phyloP scores from a whole-genome alignment of 176 grass and related monocot species.

The Lolium multiflorum region DNA sequence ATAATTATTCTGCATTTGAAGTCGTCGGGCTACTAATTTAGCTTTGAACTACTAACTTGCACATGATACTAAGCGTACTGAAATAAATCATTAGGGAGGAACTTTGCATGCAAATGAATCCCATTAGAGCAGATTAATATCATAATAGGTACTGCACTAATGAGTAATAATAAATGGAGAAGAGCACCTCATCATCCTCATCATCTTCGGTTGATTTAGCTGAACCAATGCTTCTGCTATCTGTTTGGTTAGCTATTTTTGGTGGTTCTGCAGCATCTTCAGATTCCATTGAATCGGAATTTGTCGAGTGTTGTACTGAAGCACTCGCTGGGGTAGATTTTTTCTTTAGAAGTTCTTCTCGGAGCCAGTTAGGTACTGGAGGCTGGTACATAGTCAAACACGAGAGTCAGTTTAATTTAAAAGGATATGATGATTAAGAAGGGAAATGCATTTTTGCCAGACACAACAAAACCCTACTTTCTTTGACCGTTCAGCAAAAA shows the following conservation, averaged over 20 bases:
- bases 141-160: not conserved
- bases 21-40: not conserved
- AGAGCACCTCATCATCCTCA: constrained; percentile 75
- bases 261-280: constrained; percentile 57
- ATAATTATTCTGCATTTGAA: not conserved
- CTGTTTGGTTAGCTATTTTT: constrained; percentile 60
- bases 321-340: constrained; percentile 58
- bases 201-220: constrained; percentile 74
- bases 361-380: constrained; percentile 95
- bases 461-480: constrained; percentile 62
- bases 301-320: constrained; percentile 41
- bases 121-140: constrained; percentile 29
- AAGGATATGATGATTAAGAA: constrained; percentile 25
- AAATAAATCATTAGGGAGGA: constrained; percentile 3
- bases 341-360: constrained; percentile 97
- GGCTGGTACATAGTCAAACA: constrained; percentile 56
- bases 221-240: constrained; percentile 73
- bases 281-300: constrained; percentile 58
- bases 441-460: not conserved
- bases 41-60: constrained; percentile 8
- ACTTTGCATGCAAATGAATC: constrained; percentile 29
- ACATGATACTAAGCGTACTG: not conserved
- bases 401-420: constrained; percentile 38
- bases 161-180: constrained; percentile 30
- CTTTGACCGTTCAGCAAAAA: constrained; percentile 78